Evolutionary conservation across 768 basidiomycete species (phyloP).

Genomic region (Suillus fuscotomentosus): DNA sequence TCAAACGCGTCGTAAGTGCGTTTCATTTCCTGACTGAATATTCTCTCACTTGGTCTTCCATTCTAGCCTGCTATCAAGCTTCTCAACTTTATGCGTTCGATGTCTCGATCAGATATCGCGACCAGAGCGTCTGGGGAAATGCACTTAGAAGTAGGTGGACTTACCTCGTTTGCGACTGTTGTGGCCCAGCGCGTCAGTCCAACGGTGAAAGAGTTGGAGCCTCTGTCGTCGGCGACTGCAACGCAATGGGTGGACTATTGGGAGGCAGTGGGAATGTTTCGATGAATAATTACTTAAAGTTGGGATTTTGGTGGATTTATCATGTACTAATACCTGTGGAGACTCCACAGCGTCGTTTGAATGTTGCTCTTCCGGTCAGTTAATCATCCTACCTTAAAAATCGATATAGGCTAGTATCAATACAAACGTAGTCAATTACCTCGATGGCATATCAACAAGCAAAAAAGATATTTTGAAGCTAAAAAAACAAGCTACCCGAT

Average conservation of each 20-base stretch:
- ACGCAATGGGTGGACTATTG: conserved; percentile 36
- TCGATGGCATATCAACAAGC: neutral
- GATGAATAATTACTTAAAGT: neutral
- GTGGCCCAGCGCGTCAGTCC: conserved; percentile 29
- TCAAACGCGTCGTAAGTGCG: conserved; percentile 24
- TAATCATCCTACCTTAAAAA: neutral
- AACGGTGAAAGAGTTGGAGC: conserved; percentile 25
- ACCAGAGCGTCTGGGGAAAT: neutral
- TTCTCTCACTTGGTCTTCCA: conserved; percentile 27
- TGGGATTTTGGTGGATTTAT: too few species aligned
- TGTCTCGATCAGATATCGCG: conserved; percentile 16
- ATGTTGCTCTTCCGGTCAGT: neutral
- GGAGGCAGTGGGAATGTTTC: conserved; percentile 14
- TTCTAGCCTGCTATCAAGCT: conserved; percentile 31
- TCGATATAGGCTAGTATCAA: neutral
- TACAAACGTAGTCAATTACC: neutral
- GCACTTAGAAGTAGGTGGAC: conserved; percentile 4
- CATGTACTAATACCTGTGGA: too few species aligned
- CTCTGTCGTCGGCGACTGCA: conserved; percentile 21
- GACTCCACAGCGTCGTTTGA: too few species aligned
- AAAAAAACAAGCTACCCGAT: conserved; percentile 19
- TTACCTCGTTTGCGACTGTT: conserved; percentile 19
- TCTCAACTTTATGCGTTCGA: conserved; percentile 22
- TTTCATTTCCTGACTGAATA: conserved; percentile 12
- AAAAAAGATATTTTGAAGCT: neutral